Evolutionary conservation across 441 rosid genomes (phyloP).

Genomic region (Populus hybrid): DNA sequence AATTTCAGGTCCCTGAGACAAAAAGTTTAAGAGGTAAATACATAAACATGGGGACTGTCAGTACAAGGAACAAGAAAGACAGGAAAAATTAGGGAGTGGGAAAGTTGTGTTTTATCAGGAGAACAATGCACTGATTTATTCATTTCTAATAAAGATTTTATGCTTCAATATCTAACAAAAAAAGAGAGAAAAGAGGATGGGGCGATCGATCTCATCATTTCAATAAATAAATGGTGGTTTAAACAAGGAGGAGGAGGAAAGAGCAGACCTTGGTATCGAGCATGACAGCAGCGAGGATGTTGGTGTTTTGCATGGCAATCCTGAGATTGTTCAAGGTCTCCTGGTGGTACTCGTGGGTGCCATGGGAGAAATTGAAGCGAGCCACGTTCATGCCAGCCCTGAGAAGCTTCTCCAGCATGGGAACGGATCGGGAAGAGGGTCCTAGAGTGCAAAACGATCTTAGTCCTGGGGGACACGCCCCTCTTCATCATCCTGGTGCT

Average conservation of each 20-base stretch:
- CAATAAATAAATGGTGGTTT: not conserved
- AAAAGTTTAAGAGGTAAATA: not conserved
- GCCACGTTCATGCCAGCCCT: conserved; percentile 26
- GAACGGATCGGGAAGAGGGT: conserved; percentile 70
- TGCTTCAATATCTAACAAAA: not conserved
- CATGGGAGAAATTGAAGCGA: conserved; percentile 92
- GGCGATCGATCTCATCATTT: not conserved
- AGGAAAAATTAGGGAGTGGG: not conserved
- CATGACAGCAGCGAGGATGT: conserved; percentile 82
- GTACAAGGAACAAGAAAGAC: not conserved
- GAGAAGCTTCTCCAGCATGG: conserved; percentile 76
- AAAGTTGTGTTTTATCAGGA: not conserved
- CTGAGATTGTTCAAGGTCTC: conserved; percentile 75
- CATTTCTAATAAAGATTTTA: not conserved
- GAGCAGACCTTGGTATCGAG: conserved; percentile 76
- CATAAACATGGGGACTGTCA: not conserved
- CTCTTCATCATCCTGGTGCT: conserved; percentile 40
- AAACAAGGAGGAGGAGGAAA: not conserved
- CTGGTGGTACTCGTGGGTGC: conserved; percentile 81
- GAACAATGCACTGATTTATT: not conserved
- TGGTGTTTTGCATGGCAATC: conserved; percentile 67
- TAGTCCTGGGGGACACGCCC: conserved; percentile 70
- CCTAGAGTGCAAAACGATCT: conserved; percentile 87
- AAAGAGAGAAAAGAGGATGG: not conserved
- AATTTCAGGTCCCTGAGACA: conserved; percentile 81